Conservation (phyloP, 1,139 yeast species). For the Entelexis paramagnoliae region DNA sequence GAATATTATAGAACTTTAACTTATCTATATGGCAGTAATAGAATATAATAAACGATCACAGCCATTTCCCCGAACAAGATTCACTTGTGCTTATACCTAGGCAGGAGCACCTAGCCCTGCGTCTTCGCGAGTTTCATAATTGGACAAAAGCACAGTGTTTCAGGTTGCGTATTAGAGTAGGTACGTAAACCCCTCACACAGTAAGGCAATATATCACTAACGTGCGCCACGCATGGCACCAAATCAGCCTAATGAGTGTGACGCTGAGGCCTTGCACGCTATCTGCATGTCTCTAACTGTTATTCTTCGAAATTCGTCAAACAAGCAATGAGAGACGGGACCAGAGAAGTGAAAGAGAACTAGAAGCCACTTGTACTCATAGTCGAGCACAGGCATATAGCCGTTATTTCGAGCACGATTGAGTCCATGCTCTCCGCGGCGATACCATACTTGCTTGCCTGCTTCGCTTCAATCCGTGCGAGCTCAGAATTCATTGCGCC, state of each 20-base stretch:
- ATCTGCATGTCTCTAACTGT: no score
- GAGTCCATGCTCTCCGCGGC: no score
- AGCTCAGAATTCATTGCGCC: neutral
- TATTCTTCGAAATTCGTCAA: no score
- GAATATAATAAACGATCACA: neutral
- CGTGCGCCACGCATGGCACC: neutral
- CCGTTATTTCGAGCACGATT: no score
- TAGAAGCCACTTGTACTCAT: no score
- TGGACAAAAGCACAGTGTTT: neutral
- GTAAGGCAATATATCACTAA: neutral
- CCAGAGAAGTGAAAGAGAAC: no score
- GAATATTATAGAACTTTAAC: conserved; percentile 5
- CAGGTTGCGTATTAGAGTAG: neutral
- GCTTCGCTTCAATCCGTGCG: no score
- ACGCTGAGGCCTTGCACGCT: no score
- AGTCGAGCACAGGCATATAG: no score
- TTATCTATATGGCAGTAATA: conserved; percentile 4
- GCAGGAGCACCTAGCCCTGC: neutral
- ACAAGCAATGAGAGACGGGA: no score
- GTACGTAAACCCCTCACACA: neutral
- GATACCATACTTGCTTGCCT: no score
- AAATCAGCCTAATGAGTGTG: no score
- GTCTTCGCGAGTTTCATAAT: conserved; percentile 1
- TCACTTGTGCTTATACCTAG: neutral
- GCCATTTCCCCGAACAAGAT: neutral